Conservation (phyloP, 441 rosid genomes). For the Gossypium laxum region DNA sequence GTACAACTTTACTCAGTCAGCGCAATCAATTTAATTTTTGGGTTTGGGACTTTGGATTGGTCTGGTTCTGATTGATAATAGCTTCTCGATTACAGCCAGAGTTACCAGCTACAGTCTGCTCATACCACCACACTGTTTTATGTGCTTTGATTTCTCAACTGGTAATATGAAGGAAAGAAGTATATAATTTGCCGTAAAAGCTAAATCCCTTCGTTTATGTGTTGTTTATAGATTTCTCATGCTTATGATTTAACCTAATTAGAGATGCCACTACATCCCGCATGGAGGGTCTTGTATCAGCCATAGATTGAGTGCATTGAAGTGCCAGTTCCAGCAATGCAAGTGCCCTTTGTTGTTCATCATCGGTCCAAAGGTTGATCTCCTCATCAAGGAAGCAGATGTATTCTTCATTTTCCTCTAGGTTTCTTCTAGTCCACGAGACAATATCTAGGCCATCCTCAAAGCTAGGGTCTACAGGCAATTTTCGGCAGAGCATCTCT, state of each 20-base stretch:
- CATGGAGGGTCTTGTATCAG: conserved; percentile 32
- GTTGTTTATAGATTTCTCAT: not conserved
- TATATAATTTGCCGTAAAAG: not conserved
- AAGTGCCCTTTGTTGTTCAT: conserved; percentile 27
- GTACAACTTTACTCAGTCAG: too few relatives aligned
- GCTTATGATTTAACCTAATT: conserved; percentile 21
- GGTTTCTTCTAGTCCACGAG: conserved; percentile 18
- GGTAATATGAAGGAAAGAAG: not conserved
- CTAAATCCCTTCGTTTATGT: not conserved
- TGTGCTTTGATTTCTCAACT: not conserved
- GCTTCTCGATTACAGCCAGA: not conserved
- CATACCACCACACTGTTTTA: not conserved
- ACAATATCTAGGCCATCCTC: conserved; percentile 24
- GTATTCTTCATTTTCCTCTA: conserved; percentile 21
- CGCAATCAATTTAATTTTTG: not conserved
- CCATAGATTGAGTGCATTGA: conserved; percentile 24
- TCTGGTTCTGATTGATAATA: not conserved
- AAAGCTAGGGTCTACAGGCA: conserved; percentile 27
- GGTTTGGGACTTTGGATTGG: not conserved
- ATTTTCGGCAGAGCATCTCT: conserved; percentile 27
- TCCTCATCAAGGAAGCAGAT: conserved; percentile 26
- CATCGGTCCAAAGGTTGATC: conserved; percentile 22
- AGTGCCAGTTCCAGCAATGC: conserved; percentile 27
- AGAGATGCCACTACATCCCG: conserved; percentile 26
- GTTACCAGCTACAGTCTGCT: not conserved